A percentile compares a stretch with the other conserved stretches of the same genome.
Conservation (phyloP, 345 rosid genomes). For the Brassica nigra region DNA sequence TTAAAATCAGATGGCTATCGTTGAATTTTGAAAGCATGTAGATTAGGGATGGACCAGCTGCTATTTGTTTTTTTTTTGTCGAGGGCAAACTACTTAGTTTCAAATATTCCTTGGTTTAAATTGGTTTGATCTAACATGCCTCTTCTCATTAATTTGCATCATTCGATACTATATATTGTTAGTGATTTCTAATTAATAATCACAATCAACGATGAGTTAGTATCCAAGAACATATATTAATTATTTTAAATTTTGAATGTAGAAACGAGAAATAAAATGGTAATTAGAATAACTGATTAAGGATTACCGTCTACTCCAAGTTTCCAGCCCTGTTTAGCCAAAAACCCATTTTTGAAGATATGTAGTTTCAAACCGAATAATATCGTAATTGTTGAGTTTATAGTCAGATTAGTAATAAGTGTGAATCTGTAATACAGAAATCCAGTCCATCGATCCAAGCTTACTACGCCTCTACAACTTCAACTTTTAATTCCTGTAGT, state of each 20-base stretch:
- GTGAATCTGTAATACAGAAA: background rate
- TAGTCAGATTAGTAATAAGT: background rate
- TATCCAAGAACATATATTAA: background rate
- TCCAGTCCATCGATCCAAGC: background rate
- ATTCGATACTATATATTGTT: background rate
- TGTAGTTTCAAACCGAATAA: background rate
- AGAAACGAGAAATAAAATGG: background rate
- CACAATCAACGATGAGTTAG: background rate
- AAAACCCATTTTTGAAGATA: background rate
- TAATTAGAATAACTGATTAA: background rate
- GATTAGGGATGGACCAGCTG: background rate
- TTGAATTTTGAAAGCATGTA: background rate
- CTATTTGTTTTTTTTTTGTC: background rate
- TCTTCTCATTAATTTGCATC: background rate
- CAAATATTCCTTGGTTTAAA: background rate
- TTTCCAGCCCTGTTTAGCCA: background rate
- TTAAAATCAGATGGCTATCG: background rate
- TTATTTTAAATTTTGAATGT: background rate
- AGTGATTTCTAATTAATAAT: background rate
- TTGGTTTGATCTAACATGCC: background rate
- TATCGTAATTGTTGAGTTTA: background rate
- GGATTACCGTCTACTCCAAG: constrained; percentile 14
- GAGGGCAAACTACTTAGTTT: background rate
- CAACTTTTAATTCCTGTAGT: constrained; percentile 22
- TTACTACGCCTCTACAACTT: constrained; percentile 13